Evolutionary conservation across 1,139 yeast genomes (phyloP).

Genomic region (Candida dubliniensis): DNA sequence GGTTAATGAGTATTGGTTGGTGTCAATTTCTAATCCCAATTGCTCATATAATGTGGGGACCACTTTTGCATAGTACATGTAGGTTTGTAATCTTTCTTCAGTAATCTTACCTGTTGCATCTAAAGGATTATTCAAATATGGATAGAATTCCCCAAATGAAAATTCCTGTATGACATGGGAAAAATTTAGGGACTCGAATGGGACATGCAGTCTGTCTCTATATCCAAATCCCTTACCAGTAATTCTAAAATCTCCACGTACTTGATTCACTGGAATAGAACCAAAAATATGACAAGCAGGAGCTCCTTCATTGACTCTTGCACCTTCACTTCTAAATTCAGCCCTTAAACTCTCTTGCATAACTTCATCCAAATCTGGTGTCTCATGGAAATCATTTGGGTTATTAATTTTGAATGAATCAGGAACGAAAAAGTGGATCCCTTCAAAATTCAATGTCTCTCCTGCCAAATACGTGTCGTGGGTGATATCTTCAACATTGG

Average conservation of each 20-base stretch:
- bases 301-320: conserved; percentile 46
- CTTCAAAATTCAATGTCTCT: conserved; percentile 69
- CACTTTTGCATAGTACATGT: conserved; percentile 69
- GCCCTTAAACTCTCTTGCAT: conserved; percentile 66
- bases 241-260: conserved; percentile 81
- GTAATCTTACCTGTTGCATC: conserved; percentile 70
- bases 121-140: conserved; percentile 81
- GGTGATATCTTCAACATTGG: conserved; percentile 77
- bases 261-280: conserved; percentile 80
- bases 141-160: conserved; percentile 89
- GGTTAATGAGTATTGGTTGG: conserved; percentile 84
- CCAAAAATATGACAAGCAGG: conserved; percentile 92
- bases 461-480: conserved; percentile 77
- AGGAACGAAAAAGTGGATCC: conserved; percentile 58
- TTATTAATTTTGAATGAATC: conserved; percentile 41
- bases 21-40: conserved; percentile 69
- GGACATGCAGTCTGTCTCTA: conserved; percentile 44
- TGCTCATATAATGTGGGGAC: conserved; percentile 81
- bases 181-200: conserved; percentile 60
- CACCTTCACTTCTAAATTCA: conserved; percentile 50
- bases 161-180: conserved; percentile 84
- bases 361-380: conserved; percentile 68
- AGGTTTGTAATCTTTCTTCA: conserved; percentile 42
- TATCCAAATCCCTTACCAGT: conserved; percentile 75
- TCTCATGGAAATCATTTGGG: conserved; percentile 47